These are phyloP conservation scores for Colletotrichum sp. DNA, from an alignment of 2,329 filamentous ascomycete genomes.

Conservation along the genomic window DNA sequence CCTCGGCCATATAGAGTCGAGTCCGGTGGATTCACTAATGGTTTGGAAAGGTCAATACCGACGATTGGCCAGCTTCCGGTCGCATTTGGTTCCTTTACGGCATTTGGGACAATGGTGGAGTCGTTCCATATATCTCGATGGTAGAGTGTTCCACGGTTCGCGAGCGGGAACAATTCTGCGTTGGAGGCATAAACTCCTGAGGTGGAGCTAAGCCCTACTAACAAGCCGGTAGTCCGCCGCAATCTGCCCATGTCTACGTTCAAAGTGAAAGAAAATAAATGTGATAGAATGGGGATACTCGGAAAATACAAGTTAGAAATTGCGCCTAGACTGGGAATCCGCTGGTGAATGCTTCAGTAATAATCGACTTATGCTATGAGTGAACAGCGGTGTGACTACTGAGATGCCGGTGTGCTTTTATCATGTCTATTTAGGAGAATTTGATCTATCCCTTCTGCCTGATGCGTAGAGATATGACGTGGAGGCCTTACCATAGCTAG, in stretches of 20 bases:
- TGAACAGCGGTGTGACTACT: background rate
- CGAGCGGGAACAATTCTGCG: background rate
- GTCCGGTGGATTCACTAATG: background rate
- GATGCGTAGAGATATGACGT: background rate
- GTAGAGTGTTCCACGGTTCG: background rate
- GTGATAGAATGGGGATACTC: background rate
- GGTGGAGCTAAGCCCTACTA: background rate
- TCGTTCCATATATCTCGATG: background rate
- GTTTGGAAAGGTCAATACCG: background rate
- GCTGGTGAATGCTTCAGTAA: background rate
- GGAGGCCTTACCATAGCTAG: background rate
- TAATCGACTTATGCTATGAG: background rate
- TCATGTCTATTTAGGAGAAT: background rate
- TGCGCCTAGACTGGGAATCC: accelerated
- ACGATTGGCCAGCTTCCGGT: background rate
- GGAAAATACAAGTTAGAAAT: background rate
- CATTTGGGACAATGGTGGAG: background rate
- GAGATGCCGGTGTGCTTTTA: background rate
- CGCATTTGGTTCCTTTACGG: background rate
- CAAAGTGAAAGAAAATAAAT: background rate
- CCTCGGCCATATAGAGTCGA: background rate
- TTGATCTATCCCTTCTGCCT: background rate
- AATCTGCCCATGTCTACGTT: background rate
- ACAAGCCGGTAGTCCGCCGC: background rate
- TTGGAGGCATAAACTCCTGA: background rate